Evolutionary conservation across 139 green algal genomes (phyloP).

Genomic region (Closterium sp.): DNA sequence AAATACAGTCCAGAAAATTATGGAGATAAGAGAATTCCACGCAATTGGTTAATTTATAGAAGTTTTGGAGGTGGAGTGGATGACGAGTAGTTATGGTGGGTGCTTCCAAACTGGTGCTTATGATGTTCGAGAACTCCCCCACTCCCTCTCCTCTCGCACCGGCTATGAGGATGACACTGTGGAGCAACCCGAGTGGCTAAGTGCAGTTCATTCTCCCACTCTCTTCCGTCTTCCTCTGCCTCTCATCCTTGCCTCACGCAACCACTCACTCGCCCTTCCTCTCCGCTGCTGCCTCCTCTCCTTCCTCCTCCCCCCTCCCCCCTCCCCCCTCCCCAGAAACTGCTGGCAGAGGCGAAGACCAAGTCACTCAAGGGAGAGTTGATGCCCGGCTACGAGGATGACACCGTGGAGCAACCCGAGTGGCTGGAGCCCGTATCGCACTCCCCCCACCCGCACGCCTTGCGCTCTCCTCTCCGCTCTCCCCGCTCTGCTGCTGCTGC

Average conservation of each 20-base stretch:
- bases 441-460: not conserved
- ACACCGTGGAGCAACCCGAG: not conserved
- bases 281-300: not conserved
- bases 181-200: not conserved
- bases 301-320: not conserved
- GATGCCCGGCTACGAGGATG: not conserved
- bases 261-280: not conserved
- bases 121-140: too few relatives aligned
- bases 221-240: too few relatives aligned
- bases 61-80: too few relatives aligned
- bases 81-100: too few relatives aligned
- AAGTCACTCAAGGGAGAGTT: not conserved
- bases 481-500: too few relatives aligned
- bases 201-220: not conserved
- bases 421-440: not conserved
- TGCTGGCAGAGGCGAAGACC: not conserved
- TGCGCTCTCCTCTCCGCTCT: not conserved
- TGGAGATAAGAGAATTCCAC: too few relatives aligned
- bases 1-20: too few relatives aligned
- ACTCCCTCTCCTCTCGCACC: too few relatives aligned
- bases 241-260: too few relatives aligned
- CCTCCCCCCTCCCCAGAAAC: not conserved
- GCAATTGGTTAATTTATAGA: too few relatives aligned
- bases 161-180: not conserved
- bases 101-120: too few relatives aligned